phyloP scores from a whole-genome alignment of 2,329 filamentous ascomycete genomes.

The Colletotrichum sojae region DNA sequence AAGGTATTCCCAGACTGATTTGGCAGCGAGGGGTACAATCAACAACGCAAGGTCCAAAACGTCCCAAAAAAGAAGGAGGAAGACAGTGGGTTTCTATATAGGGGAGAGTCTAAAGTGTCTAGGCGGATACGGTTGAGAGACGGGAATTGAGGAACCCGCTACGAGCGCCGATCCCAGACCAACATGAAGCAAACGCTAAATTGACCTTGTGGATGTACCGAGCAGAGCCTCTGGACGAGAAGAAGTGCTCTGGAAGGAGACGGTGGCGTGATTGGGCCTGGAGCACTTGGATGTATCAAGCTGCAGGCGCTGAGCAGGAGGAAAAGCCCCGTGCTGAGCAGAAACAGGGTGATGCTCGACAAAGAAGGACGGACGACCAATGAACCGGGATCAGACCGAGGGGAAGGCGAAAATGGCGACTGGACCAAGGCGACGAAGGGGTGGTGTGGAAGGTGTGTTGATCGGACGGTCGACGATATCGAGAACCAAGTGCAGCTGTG shows the following conservation, averaged over 20 bases:
- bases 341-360: conserved; percentile 35
- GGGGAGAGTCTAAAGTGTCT: conserved; percentile 40
- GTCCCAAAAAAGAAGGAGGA: conserved; percentile 27
- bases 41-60: conserved; percentile 16
- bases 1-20: conserved; percentile 39
- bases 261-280: conserved; percentile 30
- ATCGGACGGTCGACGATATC: conserved; percentile 28
- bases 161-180: conserved; percentile 40
- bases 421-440: conserved; percentile 10
- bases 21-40: conserved; percentile 33
- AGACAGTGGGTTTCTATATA: conserved; percentile 42
- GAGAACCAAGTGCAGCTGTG: neutral
- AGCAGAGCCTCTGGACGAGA: conserved; percentile 5
- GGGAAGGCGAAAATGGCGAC: conserved; percentile 7
- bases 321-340: conserved; percentile 16
- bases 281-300: conserved; percentile 20
- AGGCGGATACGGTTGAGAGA: conserved; percentile 14
- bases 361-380: conserved; percentile 24
- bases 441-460: conserved; percentile 20
- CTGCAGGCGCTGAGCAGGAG: conserved; percentile 22
- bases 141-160: conserved; percentile 32
- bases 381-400: conserved; percentile 32
- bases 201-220: conserved; percentile 24
- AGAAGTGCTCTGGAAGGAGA: conserved; percentile 3
- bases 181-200: conserved; percentile 43